Percentiles rank a stretch among this genome's conserved stretches.
These are phyloP conservation scores for Setaria viridis DNA, from an alignment of 202 grass and related monocot species.

Conservation along the genomic window DNA sequence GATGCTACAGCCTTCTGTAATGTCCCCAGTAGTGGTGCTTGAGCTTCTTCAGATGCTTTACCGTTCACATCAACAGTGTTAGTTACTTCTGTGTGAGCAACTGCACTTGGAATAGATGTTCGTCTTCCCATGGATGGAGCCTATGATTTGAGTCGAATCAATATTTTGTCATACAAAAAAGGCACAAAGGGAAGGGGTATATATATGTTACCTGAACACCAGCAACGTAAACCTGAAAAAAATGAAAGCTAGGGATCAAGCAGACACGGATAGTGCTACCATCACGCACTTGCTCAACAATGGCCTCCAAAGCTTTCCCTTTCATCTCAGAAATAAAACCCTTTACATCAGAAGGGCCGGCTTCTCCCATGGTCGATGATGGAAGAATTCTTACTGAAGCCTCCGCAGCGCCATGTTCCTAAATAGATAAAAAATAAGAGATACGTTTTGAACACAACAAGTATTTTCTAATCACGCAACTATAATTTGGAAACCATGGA, in stretches of 20 bases:
- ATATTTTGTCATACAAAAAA: neutral
- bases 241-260: constrained; percentile 74
- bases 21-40: constrained; percentile 41
- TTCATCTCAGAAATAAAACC: constrained; percentile 74
- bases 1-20: constrained; percentile 63
- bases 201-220: constrained; percentile 68
- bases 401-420: neutral
- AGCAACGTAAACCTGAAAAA: constrained; percentile 78
- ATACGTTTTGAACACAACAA: neutral
- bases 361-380: neutral
- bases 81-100: constrained; percentile 42
- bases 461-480: neutral
- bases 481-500: neutral
- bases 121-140: constrained; percentile 86
- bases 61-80: constrained; percentile 48
- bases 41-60: constrained; percentile 30
- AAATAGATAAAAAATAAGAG: neutral
- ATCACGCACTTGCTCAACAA: constrained; percentile 84
- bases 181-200: neutral
- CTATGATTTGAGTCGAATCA: constrained; percentile 42
- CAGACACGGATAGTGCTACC: constrained; percentile 71
- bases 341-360: constrained; percentile 31
- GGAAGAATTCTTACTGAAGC: neutral
- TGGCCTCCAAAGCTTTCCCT: constrained; percentile 68
- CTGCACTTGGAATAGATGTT: constrained; percentile 28